Percentiles rank a stretch among this genome's conserved stretches.
These are phyloP conservation scores for Colletotrichum phormii DNA, from an alignment of 2,329 filamentous ascomycete genomes.

Conservation along the genomic window DNA sequence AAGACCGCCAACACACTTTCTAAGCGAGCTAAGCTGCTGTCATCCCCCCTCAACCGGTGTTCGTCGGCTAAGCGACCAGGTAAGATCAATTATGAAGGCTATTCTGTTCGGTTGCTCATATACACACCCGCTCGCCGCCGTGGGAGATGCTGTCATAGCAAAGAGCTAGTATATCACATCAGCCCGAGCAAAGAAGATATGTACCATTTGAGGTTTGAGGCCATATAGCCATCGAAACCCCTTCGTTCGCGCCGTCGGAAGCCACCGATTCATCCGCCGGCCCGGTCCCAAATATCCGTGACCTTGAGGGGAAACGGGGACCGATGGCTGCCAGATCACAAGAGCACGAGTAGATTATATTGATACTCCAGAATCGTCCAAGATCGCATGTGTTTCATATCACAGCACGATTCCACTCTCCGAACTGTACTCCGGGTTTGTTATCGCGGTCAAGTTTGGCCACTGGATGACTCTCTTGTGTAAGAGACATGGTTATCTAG, in stretches of 20 bases:
- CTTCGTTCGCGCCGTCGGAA: conserved; percentile 40
- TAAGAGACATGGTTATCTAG: too few species aligned
- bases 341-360: conserved; percentile 40
- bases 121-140: background rate
- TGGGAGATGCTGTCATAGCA: background rate
- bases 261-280: conserved; percentile 39
- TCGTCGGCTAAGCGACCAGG: conserved; percentile 35
- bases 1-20: conserved; percentile 38
- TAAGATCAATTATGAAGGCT: conserved; percentile 39
- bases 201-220: conserved; percentile 13
- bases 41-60: conserved; percentile 37
- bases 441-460: conserved; percentile 38
- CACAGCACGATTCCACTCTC: conserved; percentile 12
- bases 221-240: conserved; percentile 35
- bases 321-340: conserved; percentile 40
- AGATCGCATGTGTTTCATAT: background rate
- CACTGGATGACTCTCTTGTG: conserved; percentile 36
- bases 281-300: conserved; percentile 36
- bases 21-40: conserved; percentile 38
- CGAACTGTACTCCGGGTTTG: conserved; percentile 38
- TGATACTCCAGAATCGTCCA: conserved; percentile 32
- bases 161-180: rapidly evolving
- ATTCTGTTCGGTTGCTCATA: background rate
- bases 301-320: conserved; percentile 30
- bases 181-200: background rate